A percentile compares a stretch with the other conserved stretches of the same genome.
Evolutionary conservation across 371 early-diverging fungal species (phyloP).

Genomic region (Mortierella sp.): DNA sequence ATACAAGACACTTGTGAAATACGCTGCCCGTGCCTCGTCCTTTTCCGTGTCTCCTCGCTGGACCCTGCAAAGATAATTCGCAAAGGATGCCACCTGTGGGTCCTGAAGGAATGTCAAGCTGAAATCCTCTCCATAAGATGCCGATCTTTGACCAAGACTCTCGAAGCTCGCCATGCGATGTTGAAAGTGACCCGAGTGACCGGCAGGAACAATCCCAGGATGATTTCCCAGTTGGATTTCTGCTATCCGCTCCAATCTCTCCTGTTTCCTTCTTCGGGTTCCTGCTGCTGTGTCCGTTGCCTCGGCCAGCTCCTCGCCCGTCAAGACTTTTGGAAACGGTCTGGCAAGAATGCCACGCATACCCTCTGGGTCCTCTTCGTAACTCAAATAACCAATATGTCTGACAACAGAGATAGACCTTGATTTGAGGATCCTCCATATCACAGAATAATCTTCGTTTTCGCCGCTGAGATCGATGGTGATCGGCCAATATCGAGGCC

Average conservation of each 20-base stretch:
- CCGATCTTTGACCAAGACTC: conserved; percentile 11
- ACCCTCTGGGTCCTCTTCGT: conserved; percentile 45
- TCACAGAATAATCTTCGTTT: conserved; percentile 24
- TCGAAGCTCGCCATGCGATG: background rate
- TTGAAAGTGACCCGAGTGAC: background rate
- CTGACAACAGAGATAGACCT: conserved; percentile 51
- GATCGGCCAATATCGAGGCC: conserved; percentile 71
- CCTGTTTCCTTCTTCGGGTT: conserved; percentile 14
- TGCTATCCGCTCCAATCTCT: conserved; percentile 1
- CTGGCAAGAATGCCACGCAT: conserved; percentile 44
- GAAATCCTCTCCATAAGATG: conserved; percentile 42
- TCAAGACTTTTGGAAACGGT: conserved; percentile 42
- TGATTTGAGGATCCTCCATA: conserved; percentile 42
- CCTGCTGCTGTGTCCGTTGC: conserved; percentile 2
- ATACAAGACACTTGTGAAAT: conserved; percentile 37
- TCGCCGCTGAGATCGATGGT: conserved; percentile 57
- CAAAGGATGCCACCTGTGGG: conserved; percentile 55
- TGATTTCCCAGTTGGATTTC: background rate
- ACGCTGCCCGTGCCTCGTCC: conserved; percentile 24
- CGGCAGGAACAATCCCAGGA: background rate
- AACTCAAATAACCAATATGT: conserved; percentile 54
- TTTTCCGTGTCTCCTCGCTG: background rate
- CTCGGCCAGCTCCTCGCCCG: conserved; percentile 2
- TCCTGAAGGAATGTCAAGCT: conserved; percentile 47
- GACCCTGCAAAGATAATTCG: conserved; percentile 46